Evolutionary conservation across 371 early-diverging fungal genomes (phyloP).

Genomic region (Mortierella sp.): DNA sequence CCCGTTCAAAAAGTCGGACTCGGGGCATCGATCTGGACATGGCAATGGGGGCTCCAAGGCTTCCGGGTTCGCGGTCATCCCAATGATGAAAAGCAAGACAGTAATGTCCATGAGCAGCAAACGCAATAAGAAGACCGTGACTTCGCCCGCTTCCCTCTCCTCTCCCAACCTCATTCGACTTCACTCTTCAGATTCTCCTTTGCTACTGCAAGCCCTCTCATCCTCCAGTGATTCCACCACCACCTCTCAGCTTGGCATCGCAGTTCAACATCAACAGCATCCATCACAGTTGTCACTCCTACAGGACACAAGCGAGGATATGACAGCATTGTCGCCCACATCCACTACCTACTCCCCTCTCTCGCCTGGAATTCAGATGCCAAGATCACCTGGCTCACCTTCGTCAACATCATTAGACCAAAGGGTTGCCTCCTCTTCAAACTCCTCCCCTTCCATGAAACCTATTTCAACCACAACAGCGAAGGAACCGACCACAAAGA

Average conservation of each 20-base stretch:
- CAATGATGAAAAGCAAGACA: neutral
- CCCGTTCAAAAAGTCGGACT: conserved; percentile 21
- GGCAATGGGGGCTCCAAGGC: neutral
- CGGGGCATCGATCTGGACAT: conserved; percentile 8
- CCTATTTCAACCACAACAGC: conserved; percentile 7
- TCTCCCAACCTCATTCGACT: too few species aligned
- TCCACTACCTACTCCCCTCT: conserved; percentile 18
- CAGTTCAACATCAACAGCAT: neutral
- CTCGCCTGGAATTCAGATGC: conserved; percentile 15
- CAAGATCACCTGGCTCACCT: conserved; percentile 18
- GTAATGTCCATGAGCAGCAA: neutral
- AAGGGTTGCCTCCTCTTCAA: too few species aligned
- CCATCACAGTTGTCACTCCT: neutral
- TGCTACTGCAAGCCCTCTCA: too few species aligned
- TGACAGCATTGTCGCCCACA: neutral
- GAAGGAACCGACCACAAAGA: neutral
- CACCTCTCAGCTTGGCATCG: too few species aligned
- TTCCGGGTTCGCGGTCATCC: neutral
- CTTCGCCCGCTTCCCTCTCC: too few species aligned
- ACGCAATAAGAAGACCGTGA: neutral
- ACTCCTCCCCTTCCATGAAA: conserved; percentile 14
- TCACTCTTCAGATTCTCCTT: too few species aligned
- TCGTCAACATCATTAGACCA: conserved; percentile 12
- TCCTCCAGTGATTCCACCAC: too few species aligned
- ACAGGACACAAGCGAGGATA: neutral